Evolutionary conservation across 2,329 filamentous ascomycete genomes (phyloP).

Genomic region (Nothomitra cinnamomea): DNA sequence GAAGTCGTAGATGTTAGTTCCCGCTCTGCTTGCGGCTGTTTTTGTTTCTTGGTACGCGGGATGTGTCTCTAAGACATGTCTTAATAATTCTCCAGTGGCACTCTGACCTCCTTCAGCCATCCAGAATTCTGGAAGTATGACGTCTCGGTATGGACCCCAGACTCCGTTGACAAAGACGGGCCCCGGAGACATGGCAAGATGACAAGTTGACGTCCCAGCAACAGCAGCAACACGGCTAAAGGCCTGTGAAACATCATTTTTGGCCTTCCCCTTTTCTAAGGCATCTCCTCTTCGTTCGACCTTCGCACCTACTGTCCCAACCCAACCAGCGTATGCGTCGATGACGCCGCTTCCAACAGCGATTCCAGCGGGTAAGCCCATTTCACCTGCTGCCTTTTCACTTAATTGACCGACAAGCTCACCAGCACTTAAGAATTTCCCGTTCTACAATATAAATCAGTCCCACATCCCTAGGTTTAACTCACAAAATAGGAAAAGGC

Average conservation of each 20-base stretch:
- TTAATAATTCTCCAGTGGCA: slow-evolving; percentile 84
- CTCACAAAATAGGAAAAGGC: slow-evolving; percentile 23
- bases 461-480: slow-evolving; percentile 6
- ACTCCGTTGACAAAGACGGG: slow-evolving; percentile 90
- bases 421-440: slow-evolving; percentile 77
- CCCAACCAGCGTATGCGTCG: slow-evolving; percentile 96
- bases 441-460: slow-evolving; percentile 46
- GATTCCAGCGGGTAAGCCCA: slow-evolving; percentile 74
- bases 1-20: slow-evolving; percentile 87
- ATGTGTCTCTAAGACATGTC: slow-evolving; percentile 89
- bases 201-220: slow-evolving; percentile 92
- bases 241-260: slow-evolving; percentile 80
- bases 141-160: slow-evolving; percentile 94
- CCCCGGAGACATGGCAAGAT: slow-evolving; percentile 85
- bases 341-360: slow-evolving; percentile 94
- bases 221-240: slow-evolving; percentile 88
- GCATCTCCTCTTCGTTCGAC: slow-evolving; percentile 49
- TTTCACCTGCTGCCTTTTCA: slow-evolving; percentile 63
- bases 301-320: slow-evolving; percentile 95
- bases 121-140: slow-evolving; percentile 83
- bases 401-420: slow-evolving; percentile 77
- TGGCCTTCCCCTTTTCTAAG: slow-evolving; percentile 32
- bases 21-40: slow-evolving; percentile 63
- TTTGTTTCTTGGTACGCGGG: slow-evolving; percentile 70
- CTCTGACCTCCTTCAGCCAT: slow-evolving; percentile 96